Conservation (phyloP, 306 rosid genomes). For the Quercus suber region DNA sequence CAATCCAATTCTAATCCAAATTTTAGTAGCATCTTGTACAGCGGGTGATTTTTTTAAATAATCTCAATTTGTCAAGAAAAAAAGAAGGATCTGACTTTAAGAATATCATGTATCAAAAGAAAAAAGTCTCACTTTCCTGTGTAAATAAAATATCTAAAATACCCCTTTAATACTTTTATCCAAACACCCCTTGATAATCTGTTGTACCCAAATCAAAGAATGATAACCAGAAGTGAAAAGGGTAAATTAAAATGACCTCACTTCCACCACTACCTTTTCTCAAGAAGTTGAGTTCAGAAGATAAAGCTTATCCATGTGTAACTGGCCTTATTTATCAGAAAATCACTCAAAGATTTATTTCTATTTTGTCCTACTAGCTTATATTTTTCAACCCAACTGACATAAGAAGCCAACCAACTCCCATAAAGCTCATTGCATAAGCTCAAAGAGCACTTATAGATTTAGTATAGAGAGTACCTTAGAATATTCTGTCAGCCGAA, state of each 20-base stretch:
- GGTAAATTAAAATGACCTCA: neutral
- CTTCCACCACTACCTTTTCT: neutral
- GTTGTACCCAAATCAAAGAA: neutral
- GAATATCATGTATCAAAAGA: neutral
- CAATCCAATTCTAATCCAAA: neutral
- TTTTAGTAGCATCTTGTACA: neutral
- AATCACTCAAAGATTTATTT: neutral
- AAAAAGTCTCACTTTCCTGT: neutral
- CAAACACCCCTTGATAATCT: neutral
- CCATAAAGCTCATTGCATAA: slow-evolving; percentile 16
- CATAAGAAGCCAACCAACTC: slow-evolving; percentile 15
- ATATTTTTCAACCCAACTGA: slow-evolving; percentile 12
- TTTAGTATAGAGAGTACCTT: slow-evolving; percentile 39
- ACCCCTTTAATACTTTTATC: neutral
- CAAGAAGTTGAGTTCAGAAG: neutral
- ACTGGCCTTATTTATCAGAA: neutral
- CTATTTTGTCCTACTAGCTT: neutral
- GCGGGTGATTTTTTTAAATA: neutral
- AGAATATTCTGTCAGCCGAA: slow-evolving; percentile 68
- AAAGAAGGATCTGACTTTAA: neutral
- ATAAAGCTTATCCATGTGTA: neutral
- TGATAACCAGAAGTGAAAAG: neutral
- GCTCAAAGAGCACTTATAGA: slow-evolving; percentile 2
- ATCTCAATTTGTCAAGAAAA: neutral
- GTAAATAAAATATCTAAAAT: neutral